A percentile compares a stretch with the other conserved stretches of the same genome.
Conservation (phyloP, 176 grass and related monocot genomes). For the Hsuehochloa calcarea region DNA sequence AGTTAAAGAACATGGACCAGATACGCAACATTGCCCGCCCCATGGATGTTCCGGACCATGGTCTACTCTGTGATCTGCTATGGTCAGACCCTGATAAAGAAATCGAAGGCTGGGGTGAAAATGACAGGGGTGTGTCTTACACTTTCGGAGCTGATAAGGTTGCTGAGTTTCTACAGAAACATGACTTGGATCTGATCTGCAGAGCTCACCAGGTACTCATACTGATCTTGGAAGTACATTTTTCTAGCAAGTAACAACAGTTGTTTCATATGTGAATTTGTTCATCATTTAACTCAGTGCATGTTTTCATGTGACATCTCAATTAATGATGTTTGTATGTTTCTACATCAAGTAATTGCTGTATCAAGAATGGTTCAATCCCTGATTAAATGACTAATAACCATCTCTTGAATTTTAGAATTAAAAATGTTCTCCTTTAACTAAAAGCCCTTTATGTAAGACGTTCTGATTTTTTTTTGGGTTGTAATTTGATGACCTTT, state of each 20-base stretch:
- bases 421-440: background rate
- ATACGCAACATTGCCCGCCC: conserved; percentile 66
- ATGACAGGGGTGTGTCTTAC: conserved; percentile 69
- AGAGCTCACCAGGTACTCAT: conserved; percentile 69
- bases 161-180: conserved; percentile 60
- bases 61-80: conserved; percentile 65
- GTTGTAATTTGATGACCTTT: background rate
- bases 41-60: conserved; percentile 64
- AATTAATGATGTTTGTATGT: background rate
- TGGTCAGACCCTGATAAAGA: conserved; percentile 88
- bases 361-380: background rate
- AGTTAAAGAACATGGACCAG: conserved; percentile 63
- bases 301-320: background rate
- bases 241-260: conserved; percentile 13
- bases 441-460: background rate
- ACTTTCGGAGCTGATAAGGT: conserved; percentile 70
- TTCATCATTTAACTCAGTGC: background rate
- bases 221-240: conserved; percentile 1
- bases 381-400: background rate
- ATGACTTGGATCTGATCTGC: conserved; percentile 69
- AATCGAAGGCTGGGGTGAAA: conserved; percentile 71
- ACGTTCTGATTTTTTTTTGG: background rate
- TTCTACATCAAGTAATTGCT: background rate
- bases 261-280: background rate
- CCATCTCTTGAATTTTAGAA: background rate